Evolutionary conservation across 2,329 filamentous ascomycete genomes (phyloP), one percentile per base, ranked within the genome.

Genomic region (Tolypocladium inflatum): DNA sequence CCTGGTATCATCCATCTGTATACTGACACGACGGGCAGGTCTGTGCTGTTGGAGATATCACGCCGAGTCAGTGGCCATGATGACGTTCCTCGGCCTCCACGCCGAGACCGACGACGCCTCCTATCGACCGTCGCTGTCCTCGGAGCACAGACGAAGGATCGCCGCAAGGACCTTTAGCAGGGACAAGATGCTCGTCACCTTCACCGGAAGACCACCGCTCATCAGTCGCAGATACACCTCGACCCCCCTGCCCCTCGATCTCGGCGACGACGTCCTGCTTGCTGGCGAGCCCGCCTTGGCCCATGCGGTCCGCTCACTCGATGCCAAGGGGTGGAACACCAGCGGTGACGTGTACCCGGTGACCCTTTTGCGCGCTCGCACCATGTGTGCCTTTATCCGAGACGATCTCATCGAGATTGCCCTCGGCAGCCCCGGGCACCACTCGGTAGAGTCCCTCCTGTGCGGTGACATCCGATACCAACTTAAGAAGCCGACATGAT

Each of bases 191-290:
- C 59, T 73, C 5, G 71, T 72, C 17, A 69, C 71, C 3, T 73
- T 77, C 45, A 74, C 73, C 1, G 74, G 74, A 2, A 62, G 73
- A 11, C 74, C 74, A 6, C 74, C 73, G 0, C 63, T 74, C 3
- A 59, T 76, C 37, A 69, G 68, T 42, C 66, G 66, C 17, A 63
- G 65, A 2, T 76, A 71, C 58, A 62, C 68, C 11, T 71, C 71
- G 2, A 73, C 74, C 19, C 71, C 73, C 4, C 61, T 72, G 11
- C 73, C 73, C 1, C 63, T 75, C 9, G 74, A 76, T 56, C 59
- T 76, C 15, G 64, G 61, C 33, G 71, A 74, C 58, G 64, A 68
- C 30, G 64, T 64, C 21, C 60, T 76, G 9, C 68, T 72, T 48
- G 68, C 70, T 37, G 65, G 67, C 0, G 61, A 63, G 9, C 59